Conservation (phyloP, 805 yeast species). For the Novakomyces olei region DNA sequence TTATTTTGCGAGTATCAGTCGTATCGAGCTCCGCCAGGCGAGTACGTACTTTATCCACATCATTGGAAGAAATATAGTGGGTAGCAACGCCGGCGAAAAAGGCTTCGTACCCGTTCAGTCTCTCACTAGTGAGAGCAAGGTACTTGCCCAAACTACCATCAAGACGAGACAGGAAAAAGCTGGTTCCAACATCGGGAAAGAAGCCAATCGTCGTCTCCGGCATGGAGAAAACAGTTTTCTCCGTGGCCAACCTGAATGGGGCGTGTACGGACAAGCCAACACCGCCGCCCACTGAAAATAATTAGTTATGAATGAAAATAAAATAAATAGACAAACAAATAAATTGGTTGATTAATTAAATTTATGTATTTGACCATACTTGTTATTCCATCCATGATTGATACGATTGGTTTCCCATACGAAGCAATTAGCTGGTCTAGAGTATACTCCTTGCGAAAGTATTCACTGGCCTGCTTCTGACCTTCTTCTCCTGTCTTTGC, state of each 20-base stretch:
- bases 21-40: conserved; percentile 40
- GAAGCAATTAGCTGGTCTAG: conserved; percentile 60
- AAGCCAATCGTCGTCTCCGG: conserved; percentile 95
- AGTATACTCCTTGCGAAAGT: conserved; percentile 62
- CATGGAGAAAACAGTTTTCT: conserved; percentile 81
- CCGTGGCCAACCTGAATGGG: conserved; percentile 85
- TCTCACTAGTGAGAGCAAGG: conserved; percentile 67
- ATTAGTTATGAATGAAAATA: neutral
- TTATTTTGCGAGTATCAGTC: conserved; percentile 18
- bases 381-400: conserved; percentile 73
- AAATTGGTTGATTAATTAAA: no score
- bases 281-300: conserved; percentile 69
- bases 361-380: no score
- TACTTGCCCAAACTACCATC: conserved; percentile 71
- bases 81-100: conserved; percentile 72
- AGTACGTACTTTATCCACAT: conserved; percentile 36
- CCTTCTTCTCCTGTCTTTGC: conserved; percentile 17
- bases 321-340: neutral
- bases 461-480: conserved; percentile 30
- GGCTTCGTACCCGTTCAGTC: conserved; percentile 57
- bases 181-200: conserved; percentile 87
- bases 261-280: conserved; percentile 80
- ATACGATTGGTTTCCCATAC: conserved; percentile 69
- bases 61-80: conserved; percentile 55
- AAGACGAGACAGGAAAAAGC: conserved; percentile 65